A percentile compares a stretch with the other conserved stretches of the same genome.
Conservation (phyloP, 2,329 filamentous ascomycete species). For the Alternaria alternata region DNA sequence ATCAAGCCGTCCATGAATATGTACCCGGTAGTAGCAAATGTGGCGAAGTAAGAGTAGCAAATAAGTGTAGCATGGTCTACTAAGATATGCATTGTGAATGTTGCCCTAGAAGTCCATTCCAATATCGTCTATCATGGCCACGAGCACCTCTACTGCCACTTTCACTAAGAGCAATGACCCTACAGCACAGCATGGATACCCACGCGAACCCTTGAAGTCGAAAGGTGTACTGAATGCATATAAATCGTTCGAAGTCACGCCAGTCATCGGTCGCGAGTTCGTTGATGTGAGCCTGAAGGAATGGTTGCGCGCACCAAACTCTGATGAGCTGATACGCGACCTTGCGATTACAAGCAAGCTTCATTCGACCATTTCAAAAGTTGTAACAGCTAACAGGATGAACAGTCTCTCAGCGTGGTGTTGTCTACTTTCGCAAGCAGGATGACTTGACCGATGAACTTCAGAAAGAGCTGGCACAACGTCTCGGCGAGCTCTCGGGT, state of each 20-base stretch:
- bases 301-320: conserved; percentile 69
- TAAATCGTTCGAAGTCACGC: conserved; percentile 67
- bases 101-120: not conserved
- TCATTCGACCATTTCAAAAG: not conserved
- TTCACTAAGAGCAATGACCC: not conserved
- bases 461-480: conserved; percentile 63
- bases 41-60: not conserved
- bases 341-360: conserved; percentile 59
- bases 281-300: conserved; percentile 66
- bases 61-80: not conserved
- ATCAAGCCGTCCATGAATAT: not conserved
- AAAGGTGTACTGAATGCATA: conserved; percentile 62
- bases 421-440: conserved; percentile 65
- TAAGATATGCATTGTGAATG: too few species aligned
- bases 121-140: conserved; percentile 9
- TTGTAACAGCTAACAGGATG: not conserved
- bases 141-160: conserved; percentile 6
- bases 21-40: not conserved
- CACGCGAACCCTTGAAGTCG: conserved; percentile 46
- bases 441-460: conserved; percentile 60
- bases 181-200: conserved; percentile 2
- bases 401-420: conserved; percentile 60
- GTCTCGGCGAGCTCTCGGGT: conserved; percentile 66
- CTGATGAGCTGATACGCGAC: conserved; percentile 70
- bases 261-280: conserved; percentile 69